Evolutionary conservation across 2,329 filamentous ascomycete genomes (phyloP).

Genomic region (Cordyceps farinosa): DNA sequence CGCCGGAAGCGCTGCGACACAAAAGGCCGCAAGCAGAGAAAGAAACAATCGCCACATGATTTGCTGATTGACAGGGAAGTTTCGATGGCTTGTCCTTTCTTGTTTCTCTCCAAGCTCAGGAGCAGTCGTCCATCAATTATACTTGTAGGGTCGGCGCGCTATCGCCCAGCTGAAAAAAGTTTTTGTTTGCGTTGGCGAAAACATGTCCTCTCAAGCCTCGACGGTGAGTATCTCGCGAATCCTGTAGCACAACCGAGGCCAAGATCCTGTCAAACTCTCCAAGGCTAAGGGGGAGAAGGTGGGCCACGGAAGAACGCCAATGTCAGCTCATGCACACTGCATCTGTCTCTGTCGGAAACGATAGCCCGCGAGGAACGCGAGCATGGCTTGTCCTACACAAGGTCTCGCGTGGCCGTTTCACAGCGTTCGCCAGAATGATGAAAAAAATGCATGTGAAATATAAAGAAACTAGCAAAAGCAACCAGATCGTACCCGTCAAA

Average conservation of each 20-base stretch:
- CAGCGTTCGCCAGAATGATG: background rate
- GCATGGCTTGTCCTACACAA: background rate
- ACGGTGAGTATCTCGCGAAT: conserved; percentile 1
- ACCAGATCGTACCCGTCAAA: background rate
- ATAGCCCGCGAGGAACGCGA: background rate
- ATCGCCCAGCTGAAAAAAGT: background rate
- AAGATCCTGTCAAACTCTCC: background rate
- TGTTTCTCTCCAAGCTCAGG: background rate
- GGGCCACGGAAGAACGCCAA: background rate
- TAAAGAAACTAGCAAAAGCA: conserved; percentile 7
- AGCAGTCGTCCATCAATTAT: background rate
- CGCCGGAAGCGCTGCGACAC: conserved; percentile 17
- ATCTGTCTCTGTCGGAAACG: conserved; percentile 16
- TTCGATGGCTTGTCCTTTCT: background rate
- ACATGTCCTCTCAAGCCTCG: background rate
- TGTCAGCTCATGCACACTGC: conserved; percentile 9
- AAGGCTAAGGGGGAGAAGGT: background rate
- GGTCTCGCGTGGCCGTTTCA: background rate
- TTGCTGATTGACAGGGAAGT: background rate
- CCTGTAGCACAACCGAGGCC: conserved; percentile 13
- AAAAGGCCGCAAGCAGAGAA: background rate
- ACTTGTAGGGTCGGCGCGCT: background rate
- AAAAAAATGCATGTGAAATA: background rate
- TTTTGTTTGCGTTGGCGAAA: background rate
- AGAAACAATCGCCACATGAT: conserved; percentile 4